These are phyloP conservation scores for Trichoderma lentiforme DNA, from an alignment of 2,329 filamentous ascomycete genomes.

Conservation along the genomic window DNA sequence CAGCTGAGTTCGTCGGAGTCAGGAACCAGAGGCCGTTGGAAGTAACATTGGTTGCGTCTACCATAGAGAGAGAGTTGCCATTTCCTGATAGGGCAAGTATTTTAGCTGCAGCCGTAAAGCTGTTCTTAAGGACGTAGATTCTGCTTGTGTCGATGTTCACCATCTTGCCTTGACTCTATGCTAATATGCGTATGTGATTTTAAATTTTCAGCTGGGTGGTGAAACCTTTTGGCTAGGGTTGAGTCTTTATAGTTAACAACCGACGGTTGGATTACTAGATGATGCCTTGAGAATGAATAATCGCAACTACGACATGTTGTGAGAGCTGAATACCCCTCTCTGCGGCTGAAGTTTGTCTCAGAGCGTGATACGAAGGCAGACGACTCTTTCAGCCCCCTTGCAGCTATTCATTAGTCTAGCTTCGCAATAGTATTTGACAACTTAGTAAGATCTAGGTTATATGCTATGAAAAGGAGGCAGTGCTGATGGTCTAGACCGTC, in stretches of 20 bases:
- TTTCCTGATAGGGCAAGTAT: not conserved
- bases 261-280: not conserved
- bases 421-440: not conserved
- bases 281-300: not conserved
- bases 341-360: not conserved
- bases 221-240: not conserved
- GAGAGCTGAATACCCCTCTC: not conserved
- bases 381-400: not conserved
- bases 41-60: not conserved
- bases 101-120: not conserved
- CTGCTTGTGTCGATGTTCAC: not conserved
- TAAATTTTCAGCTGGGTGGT: not conserved
- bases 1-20: not conserved
- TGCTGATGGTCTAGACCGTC: not conserved
- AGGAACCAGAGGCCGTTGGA: conserved; percentile 6
- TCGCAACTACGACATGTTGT: not conserved
- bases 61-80: not conserved
- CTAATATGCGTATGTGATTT: not conserved
- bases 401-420: not conserved
- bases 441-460: not conserved
- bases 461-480: not conserved
- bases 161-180: conserved; percentile 9
- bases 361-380: not conserved
- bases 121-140: conserved; percentile 1
- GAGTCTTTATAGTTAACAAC: not conserved